Base-by-base conservation (phyloP, 2,329 filamentous ascomycete species). In the Bipolaris sorokiniana region DNA sequence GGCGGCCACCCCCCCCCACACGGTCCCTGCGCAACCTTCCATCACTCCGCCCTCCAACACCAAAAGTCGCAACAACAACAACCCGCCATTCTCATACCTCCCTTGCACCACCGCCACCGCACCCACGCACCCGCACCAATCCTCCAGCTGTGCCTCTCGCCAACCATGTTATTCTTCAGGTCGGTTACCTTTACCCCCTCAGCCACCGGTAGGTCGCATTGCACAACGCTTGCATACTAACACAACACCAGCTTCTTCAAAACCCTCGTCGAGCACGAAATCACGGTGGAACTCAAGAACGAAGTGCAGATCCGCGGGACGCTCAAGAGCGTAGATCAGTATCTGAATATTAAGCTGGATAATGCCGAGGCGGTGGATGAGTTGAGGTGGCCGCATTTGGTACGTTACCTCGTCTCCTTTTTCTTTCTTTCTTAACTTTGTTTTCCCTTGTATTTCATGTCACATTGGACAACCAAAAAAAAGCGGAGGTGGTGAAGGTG, bases 231-330 rank as follows among this genome's bases (percentile, higher is more conserved):
- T n/a, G n/a, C n/a, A n/a, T n/a, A n/a, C n/a, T n/a, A n/a, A 26
- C 23, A 26, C 23, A 28, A 28, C 7, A 5, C 7, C 46, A 76
- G 74, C 82, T 98, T 97, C 83, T 98, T 98, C 88, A 98, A 98
- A 80, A 98, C 94, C 51, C 90, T 98, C 72, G 96, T 97, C 77
- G 95, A 97, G 82, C 90, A 95, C 68, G 89, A 96, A 82, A 93
- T 99, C 73, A 98, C 93, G 45, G 92, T 99, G 76, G 95, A 99
- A 83, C 90, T 99, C 77, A 99, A 99, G 82, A 99, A 99, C 78
- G 95, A 99, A 80, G 96, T 99, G 69, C 92, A 93, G 76, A 96
- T 99, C 77, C 91, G 91, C 70, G 95, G 95, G 66, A 96, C 89
- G 34, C 84, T 99, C 66, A 99, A 98, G 83, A 96, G 91, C 74